phyloP scores from a whole-genome alignment of 306 rosid species.

The Cyclanthera cordifolia region DNA sequence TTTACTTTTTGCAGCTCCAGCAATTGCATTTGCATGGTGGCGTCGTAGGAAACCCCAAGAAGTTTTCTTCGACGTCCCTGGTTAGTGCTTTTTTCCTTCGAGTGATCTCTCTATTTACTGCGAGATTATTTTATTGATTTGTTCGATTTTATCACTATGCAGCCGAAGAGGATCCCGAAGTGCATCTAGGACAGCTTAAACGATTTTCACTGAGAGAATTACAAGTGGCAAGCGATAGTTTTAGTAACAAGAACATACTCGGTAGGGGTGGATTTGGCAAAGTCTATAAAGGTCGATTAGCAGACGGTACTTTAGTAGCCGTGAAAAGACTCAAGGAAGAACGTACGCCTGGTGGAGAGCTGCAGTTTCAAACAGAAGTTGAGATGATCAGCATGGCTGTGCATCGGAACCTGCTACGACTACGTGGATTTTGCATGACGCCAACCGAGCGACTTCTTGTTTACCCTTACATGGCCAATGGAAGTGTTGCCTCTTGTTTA shows the following conservation, averaged over 20 bases:
- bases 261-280: constrained; percentile 98
- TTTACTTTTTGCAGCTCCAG: constrained; percentile 90
- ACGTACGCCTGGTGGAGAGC: constrained; percentile 98
- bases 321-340: constrained; percentile 94
- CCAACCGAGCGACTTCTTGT: constrained; percentile 96
- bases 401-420: constrained; percentile 88
- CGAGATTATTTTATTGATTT: constrained; percentile 14
- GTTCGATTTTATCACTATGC: constrained; percentile 22
- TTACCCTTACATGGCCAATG: constrained; percentile 97
- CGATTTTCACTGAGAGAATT: constrained; percentile 86
- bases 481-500: constrained; percentile 96
- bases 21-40: constrained; percentile 99
- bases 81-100: constrained; percentile 27
- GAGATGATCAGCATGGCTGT: constrained; percentile 99
- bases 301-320: constrained; percentile 88
- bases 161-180: constrained; percentile 99
- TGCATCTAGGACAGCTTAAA: constrained; percentile 95
- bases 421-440: constrained; percentile 97
- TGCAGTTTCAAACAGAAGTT: constrained; percentile 98
- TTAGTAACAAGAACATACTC: constrained; percentile 91
- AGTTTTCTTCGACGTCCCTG: constrained; percentile 96
- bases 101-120: no score
- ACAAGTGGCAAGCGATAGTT: constrained; percentile 91
- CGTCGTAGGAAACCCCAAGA: constrained; percentile 96
- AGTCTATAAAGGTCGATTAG: constrained; percentile 93